These are phyloP conservation scores for Linaria vulgaris DNA, from an alignment of 257 asterid genomes.

Conservation along the genomic window DNA sequence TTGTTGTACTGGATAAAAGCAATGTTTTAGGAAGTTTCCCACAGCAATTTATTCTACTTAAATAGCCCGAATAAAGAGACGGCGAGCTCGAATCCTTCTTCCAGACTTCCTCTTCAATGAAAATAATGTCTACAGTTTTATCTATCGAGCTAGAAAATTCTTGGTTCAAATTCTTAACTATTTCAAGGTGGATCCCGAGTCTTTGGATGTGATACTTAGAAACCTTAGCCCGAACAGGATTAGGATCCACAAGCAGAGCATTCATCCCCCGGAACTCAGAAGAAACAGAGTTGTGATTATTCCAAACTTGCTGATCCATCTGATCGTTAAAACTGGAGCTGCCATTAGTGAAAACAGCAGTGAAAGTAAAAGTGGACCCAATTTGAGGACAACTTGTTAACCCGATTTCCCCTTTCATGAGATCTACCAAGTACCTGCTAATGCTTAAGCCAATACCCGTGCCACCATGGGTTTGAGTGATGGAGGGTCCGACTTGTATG, in stretches of 20 bases:
- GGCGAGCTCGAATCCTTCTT: slow-evolving; percentile 42
- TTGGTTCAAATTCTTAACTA: slow-evolving; percentile 42
- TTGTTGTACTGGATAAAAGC: slow-evolving; percentile 61
- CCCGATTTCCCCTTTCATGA: slow-evolving; percentile 96
- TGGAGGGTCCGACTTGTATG: slow-evolving; percentile 96
- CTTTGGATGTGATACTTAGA: slow-evolving; percentile 77
- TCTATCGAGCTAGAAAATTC: slow-evolving; percentile 29
- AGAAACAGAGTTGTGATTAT: slow-evolving; percentile 35
- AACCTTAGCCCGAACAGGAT: slow-evolving; percentile 62
- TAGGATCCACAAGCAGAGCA: slow-evolving; percentile 82
- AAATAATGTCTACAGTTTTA: slow-evolving; percentile 41
- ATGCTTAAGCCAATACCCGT: slow-evolving; percentile 97
- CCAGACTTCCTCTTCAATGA: slow-evolving; percentile 82
- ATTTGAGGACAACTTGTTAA: slow-evolving; percentile 64
- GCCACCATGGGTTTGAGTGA: slow-evolving; percentile 87
- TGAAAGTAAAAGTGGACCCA: slow-evolving; percentile 93
- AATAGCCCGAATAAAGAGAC: slow-evolving; percentile 29
- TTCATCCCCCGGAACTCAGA: slow-evolving; percentile 68
- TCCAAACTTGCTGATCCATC: slow-evolving; percentile 31
- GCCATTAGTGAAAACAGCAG: slow-evolving; percentile 64
- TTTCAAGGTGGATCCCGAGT: slow-evolving; percentile 65
- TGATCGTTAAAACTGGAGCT: slow-evolving; percentile 35
- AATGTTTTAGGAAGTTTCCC: slow-evolving; percentile 42
- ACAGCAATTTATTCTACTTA: slow-evolving; percentile 24
- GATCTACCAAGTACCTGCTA: slow-evolving; percentile 91